Evolutionary conservation across 768 basidiomycete species (phyloP), one percentile per base, ranked within the genome.

Genomic region (Termitomyces sp.): DNA sequence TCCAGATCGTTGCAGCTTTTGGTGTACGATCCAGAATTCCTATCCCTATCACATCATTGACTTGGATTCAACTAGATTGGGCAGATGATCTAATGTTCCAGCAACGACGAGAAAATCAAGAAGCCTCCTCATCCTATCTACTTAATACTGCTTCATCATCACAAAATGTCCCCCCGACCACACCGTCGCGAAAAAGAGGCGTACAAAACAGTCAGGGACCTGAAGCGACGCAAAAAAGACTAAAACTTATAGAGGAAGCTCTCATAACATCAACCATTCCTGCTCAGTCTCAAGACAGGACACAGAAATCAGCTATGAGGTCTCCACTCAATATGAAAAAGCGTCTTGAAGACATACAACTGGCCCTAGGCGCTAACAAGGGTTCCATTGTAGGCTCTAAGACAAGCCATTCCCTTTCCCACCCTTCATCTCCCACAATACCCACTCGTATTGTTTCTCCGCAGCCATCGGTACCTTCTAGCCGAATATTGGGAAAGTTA

Each of bases 1-100:
- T 37, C 59, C 64, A 8, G 58, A 63, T 11, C 63, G 59, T 14
- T 76, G 75, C 57, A 38, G 48, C 0, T 81, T 77, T 56, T 80
- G 68, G 35, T 63, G 78, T 78, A 59, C 26, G 68, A 59, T 15
- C 38, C 38, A 8, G 17, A n/a, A 37, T 28, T 26, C 15, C 23
- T 19, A 17, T 6, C 14, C 3, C 4, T 10, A 15, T 44, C 14
- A 35, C 11, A 44, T 33, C 1, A 14, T 21, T 53, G 12, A 53
- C 17, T 43, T 52, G 35, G 47, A 17, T 40, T 2, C 38, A 6
- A 28, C 40, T 56, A 67, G 66, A n/a, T 17, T 62, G 61, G 59
- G 56, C 28, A 28, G 60, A 66, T 45, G 57, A 66, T 15, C 60
- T 53, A n/a, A 52, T 53, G 38, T 54, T 58, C 17, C 33, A 33